Conservation (phyloP, 768 basidiomycete species). For the Coprinopsis sp. region DNA sequence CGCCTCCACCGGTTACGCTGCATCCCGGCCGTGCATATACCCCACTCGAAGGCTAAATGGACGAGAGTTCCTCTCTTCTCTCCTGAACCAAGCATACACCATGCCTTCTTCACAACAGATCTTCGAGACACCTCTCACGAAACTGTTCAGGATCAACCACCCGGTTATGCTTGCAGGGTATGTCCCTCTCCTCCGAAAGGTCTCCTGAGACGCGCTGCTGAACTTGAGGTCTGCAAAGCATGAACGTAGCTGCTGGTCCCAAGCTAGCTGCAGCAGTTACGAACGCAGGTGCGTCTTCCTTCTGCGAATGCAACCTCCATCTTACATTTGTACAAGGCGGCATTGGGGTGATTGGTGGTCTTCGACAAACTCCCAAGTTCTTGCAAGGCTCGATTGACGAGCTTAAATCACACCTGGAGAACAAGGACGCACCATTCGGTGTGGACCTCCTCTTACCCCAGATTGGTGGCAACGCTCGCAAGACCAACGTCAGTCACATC, state of each 20-base stretch:
- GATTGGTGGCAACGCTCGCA: constrained; percentile 75
- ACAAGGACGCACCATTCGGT: constrained; percentile 74
- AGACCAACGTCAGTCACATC: constrained; percentile 56
- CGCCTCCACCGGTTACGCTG: no score
- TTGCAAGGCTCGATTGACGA: constrained; percentile 65
- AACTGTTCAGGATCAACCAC: constrained; percentile 72
- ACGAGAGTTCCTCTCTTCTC: constrained; percentile 5
- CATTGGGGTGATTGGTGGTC: constrained; percentile 84
- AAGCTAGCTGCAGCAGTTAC: constrained; percentile 85
- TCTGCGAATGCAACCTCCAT: neutral
- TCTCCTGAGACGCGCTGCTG: neutral
- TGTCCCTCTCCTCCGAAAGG: constrained; percentile 8
- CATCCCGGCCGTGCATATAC: no score
- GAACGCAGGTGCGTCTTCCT: constrained; percentile 59
- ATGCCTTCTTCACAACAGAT: constrained; percentile 67
- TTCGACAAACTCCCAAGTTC: constrained; percentile 68
- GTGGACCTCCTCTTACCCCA: constrained; percentile 84
- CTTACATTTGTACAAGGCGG: constrained; percentile 40
- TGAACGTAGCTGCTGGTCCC: constrained; percentile 86
- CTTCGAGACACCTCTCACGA: constrained; percentile 71
- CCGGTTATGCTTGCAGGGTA: constrained; percentile 81
- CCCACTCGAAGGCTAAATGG: no score
- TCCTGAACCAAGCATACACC: constrained; percentile 17
- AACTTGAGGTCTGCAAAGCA: constrained; percentile 33
- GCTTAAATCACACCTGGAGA: constrained; percentile 67